Conservation (phyloP, 2,329 filamentous ascomycete genomes). For the Calycina marina region DNA sequence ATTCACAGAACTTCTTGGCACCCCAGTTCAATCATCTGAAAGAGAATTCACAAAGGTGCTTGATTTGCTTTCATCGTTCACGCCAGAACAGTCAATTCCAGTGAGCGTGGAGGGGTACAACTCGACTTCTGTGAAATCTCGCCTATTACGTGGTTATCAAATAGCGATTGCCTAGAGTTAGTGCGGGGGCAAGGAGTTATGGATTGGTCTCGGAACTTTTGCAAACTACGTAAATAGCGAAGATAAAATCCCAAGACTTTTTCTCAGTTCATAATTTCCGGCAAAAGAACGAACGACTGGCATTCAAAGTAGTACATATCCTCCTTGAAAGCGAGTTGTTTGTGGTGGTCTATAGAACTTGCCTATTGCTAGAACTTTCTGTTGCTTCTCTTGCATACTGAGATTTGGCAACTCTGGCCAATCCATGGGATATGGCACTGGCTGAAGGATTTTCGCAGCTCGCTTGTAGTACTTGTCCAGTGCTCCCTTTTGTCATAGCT, state of each 20-base stretch:
- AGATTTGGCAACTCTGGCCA: constrained; percentile 45
- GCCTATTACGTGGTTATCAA: too few species aligned
- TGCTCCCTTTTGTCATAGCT: constrained; percentile 31
- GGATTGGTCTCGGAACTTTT: too few species aligned
- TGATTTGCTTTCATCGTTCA: constrained; percentile 56
- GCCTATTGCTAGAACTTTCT: constrained; percentile 33
- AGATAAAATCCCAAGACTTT: too few species aligned
- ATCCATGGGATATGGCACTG: constrained; percentile 39
- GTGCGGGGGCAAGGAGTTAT: too few species aligned
- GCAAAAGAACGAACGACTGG: too few species aligned
- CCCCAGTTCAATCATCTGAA: constrained; percentile 58
- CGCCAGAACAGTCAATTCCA: constrained; percentile 47
- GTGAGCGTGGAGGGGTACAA: constrained; percentile 45
- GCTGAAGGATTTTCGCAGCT: constrained; percentile 41
- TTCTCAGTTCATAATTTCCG: too few species aligned
- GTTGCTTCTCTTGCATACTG: constrained; percentile 40
- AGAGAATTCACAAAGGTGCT: constrained; percentile 53
- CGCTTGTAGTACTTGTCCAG: constrained; percentile 41
- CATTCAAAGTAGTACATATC: too few species aligned
- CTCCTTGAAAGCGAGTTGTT: constrained; percentile 46
- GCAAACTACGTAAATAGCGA: too few species aligned
- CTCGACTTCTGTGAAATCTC: constrained; percentile 48
- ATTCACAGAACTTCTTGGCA: constrained; percentile 55
- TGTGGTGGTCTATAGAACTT: constrained; percentile 43
- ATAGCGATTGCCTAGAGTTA: too few species aligned